phyloP scores from a whole-genome alignment of 495 filamentous ascomycete species.

The Daldinia caldariorum region DNA sequence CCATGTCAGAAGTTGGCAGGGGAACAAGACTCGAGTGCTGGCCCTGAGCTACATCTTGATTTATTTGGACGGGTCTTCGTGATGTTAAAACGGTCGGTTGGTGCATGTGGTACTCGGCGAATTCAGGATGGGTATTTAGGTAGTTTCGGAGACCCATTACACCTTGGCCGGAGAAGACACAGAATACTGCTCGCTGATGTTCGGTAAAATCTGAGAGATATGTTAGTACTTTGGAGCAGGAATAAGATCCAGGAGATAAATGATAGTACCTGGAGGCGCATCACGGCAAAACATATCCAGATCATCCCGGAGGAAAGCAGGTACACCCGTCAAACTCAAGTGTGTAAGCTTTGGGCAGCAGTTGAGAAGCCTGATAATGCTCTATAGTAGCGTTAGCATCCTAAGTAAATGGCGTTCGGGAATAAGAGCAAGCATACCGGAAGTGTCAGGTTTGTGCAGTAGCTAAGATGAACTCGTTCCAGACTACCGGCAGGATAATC shows the following conservation, averaged over 20 bases:
- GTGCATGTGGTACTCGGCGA: conserved; percentile 37
- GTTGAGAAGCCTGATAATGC: conserved; percentile 88
- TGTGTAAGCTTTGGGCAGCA: conserved; percentile 93
- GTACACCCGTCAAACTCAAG: conserved; percentile 94
- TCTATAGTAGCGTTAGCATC: conserved; percentile 62
- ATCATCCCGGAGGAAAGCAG: conserved; percentile 79
- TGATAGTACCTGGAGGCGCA: conserved; percentile 72
- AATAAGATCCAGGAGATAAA: background rate
- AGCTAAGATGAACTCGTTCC: conserved; percentile 96
- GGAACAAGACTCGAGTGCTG: conserved; percentile 16
- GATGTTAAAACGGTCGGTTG: conserved; percentile 18
- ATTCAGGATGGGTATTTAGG: conserved; percentile 67
- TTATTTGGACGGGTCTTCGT: conserved; percentile 18
- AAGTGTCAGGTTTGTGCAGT: conserved; percentile 84
- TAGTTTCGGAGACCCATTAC: conserved; percentile 80
- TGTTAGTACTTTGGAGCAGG: conserved; percentile 43
- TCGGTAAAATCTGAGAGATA: conserved; percentile 81
- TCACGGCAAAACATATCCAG: conserved; percentile 84
- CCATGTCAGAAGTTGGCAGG: conserved; percentile 36
- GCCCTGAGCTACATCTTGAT: conserved; percentile 27
- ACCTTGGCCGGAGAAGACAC: conserved; percentile 92
- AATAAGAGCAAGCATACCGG: conserved; percentile 63
- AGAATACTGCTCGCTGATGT: conserved; percentile 94
- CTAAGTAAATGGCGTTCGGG: background rate
- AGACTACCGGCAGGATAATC: conserved; percentile 63